Base-by-base conservation (phyloP, 163 green algal species). In the Scenedesmus sp. region DNA sequence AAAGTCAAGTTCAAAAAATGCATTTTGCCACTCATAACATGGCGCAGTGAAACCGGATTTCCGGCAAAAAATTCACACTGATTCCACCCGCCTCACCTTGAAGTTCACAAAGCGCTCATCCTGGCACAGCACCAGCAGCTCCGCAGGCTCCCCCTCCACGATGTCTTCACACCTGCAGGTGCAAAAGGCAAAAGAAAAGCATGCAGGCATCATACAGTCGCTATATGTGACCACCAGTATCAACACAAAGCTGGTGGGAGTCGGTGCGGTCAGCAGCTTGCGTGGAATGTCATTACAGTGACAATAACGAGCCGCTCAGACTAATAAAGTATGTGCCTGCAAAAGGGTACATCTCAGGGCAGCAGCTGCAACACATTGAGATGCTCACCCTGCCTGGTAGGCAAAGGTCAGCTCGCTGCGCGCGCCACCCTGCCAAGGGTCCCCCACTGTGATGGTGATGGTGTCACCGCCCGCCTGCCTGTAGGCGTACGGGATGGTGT, bases 121-220 rank as follows among this genome's bases (percentile, higher is more conserved):
- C 23, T 91, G 83, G n/a, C 94, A 93, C 26, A 98, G 93, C 93
- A 98, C 95, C 88, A 98, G 83, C 76, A 98, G 92, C 92, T 98
- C 97, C 54, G 95, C 95, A 6, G 94, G 77, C 84, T 98, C 96
- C 0, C 97, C 96, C 2, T 85, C 88, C 3, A 93, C 90, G 2
- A 93, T 83, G 59, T 93, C 90, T 57, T 93, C 90, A 84, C 85
- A 93, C 55, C 89, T 92, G 88, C 34, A 84, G 23, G 4, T 20
- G 0, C 82, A 93, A 57, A 23, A 12, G 16, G 9, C 9, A 20
- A 70, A 3, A 0, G 18, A 70, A 5, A 46, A 0, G 0, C 34
- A 46, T 46, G 34, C 34, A 46, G 34, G 34, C 34, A 46, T 46
- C 34, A 46, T 46, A 46, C 34, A 0, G 34, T 46, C 34, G 0